A percentile compares a stretch with the other conserved stretches of the same genome.
Evolutionary conservation across 805 yeast species (phyloP).

Genomic region (Candida gorgasii): DNA sequence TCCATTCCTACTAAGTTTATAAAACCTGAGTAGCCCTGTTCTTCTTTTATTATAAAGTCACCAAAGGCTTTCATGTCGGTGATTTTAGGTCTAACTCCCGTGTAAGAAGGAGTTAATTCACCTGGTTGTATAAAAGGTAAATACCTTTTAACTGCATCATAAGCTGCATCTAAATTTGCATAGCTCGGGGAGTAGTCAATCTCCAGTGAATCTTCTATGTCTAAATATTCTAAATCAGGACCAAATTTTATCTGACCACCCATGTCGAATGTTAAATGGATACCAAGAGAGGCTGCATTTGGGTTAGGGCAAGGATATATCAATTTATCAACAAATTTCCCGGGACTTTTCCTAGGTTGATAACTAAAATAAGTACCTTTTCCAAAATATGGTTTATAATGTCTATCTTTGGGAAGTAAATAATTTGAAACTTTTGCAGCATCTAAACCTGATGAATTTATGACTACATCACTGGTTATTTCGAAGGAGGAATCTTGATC

Average conservation of each 20-base stretch:
- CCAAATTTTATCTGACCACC: conserved; percentile 83
- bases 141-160: conserved; percentile 57
- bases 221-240: conserved; percentile 86
- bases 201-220: conserved; percentile 28
- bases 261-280: conserved; percentile 81
- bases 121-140: conserved; percentile 56
- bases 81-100: conserved; percentile 85
- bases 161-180: conserved; percentile 54
- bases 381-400: conserved; percentile 63
- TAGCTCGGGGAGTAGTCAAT: conserved; percentile 51
- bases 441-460: conserved; percentile 78
- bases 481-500: conserved; percentile 34
- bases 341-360: conserved; percentile 45
- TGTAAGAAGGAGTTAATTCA: conserved; percentile 64
- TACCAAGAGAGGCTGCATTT: conserved; percentile 75
- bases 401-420: conserved; percentile 63
- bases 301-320: conserved; percentile 79
- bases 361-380: conserved; percentile 82
- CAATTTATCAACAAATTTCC: conserved; percentile 30
- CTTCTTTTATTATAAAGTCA: conserved; percentile 74
- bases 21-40: conserved; percentile 73
- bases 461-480: conserved; percentile 55
- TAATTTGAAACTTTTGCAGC: conserved; percentile 74
- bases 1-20: conserved; percentile 81
- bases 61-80: conserved; percentile 49